These are phyloP conservation scores for Cladosporium velox DNA, from an alignment of 2,329 filamentous ascomycete genomes.

Conservation along the genomic window DNA sequence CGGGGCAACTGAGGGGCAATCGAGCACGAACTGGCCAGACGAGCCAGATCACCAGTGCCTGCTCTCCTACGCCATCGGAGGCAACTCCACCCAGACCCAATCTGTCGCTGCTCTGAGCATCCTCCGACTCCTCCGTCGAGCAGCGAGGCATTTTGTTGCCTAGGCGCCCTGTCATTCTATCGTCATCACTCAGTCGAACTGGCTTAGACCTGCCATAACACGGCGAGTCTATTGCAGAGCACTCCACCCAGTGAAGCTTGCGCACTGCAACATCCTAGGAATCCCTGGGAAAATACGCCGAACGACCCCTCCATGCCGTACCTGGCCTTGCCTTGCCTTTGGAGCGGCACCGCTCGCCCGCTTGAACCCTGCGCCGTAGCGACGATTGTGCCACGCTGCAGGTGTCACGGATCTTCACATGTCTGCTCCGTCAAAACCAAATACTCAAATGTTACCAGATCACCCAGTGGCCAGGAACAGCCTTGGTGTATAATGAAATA, in stretches of 20 bases:
- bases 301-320: constrained; percentile 7
- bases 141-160: background rate
- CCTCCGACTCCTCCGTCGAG: background rate
- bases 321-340: background rate
- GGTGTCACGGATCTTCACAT: constrained; percentile 13
- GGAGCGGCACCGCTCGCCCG: constrained; percentile 2
- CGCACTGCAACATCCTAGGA: no score
- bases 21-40: background rate
- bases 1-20: constrained; percentile 15
- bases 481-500: constrained; percentile 10
- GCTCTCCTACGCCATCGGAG: constrained; percentile 3
- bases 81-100: constrained; percentile 2
- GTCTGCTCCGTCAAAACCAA: background rate
- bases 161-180: constrained; percentile 9
- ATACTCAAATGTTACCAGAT: background rate
- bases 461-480: background rate
- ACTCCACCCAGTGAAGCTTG: constrained; percentile 1
- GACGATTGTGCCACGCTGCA: background rate
- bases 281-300: background rate
- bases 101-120: background rate
- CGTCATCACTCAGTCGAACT: constrained; percentile 15
- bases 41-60: constrained; percentile 7
- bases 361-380: constrained; percentile 3
- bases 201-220: constrained; percentile 18
- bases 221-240: constrained; percentile 15